Percentiles rank a stretch among this genome's conserved stretches.
Conservation (phyloP, 2,329 filamentous ascomycete genomes). For the Epichloe elymi region DNA sequence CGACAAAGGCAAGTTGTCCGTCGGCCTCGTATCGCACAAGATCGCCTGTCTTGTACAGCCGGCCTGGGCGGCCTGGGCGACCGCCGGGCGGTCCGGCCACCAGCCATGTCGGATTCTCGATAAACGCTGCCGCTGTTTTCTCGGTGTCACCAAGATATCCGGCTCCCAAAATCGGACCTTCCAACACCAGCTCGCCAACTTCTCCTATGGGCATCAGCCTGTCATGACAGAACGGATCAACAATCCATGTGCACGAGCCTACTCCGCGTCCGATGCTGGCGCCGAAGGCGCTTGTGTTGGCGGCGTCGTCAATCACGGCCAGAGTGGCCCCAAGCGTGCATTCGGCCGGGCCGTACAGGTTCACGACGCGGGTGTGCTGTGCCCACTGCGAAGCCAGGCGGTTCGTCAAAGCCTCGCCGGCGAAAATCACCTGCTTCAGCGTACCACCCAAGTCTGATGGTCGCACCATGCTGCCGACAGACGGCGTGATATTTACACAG, state of each 20-base stretch:
- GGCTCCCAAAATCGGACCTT: constrained; percentile 32
- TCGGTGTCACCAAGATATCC: constrained; percentile 31
- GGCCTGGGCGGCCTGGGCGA: constrained; percentile 5
- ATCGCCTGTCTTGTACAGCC: constrained; percentile 11
- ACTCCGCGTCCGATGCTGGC: neutral
- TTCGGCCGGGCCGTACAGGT: constrained; percentile 14
- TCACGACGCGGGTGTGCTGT: constrained; percentile 8
- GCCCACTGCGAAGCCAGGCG: constrained; percentile 4
- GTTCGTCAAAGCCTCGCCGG: constrained; percentile 7
- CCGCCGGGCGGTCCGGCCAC: neutral
- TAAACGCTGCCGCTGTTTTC: constrained; percentile 19
- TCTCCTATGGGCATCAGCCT: constrained; percentile 10
- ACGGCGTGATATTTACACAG: constrained; percentile 9
- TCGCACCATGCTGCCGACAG: constrained; percentile 8
- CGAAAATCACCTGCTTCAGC: constrained; percentile 9
- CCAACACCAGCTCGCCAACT: constrained; percentile 23
- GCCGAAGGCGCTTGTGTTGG: neutral
- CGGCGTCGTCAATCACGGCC: neutral
- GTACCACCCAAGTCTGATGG: neutral
- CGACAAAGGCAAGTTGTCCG: constrained; percentile 16
- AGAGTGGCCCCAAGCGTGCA: constrained; percentile 3
- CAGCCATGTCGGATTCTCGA: constrained; percentile 12
- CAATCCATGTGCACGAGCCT: constrained; percentile 12
- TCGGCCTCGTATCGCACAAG: constrained; percentile 9
- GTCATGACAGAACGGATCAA: constrained; percentile 10